A percentile compares a stretch with the other conserved stretches of the same genome.
Conservation (phyloP, 805 yeast genomes). For the Kazachstania kunashirensis region DNA sequence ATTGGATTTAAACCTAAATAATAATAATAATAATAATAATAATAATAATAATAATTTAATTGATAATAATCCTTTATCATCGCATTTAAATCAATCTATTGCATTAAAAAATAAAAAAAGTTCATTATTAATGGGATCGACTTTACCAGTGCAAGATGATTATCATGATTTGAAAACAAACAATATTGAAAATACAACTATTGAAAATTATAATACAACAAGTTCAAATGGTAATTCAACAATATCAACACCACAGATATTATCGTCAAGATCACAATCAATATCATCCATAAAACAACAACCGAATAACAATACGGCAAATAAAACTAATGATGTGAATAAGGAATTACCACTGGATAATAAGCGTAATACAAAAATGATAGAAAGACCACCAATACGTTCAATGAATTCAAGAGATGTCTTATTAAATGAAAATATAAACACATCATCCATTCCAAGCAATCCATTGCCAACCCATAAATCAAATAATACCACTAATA, state of each 20-base stretch:
- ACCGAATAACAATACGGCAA: too few relatives aligned
- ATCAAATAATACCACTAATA: background rate
- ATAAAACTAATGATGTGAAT: constrained; percentile 2
- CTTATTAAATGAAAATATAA: constrained; percentile 6
- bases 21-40: background rate
- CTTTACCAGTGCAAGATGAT: background rate
- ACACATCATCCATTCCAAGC: background rate
- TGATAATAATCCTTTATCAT: constrained; percentile 24
- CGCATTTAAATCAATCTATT: constrained; percentile 18
- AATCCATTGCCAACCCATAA: background rate
- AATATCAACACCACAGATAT: background rate
- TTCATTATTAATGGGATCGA: constrained; percentile 23
- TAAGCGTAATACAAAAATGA: constrained; percentile 8
- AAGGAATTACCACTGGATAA: constrained; percentile 2
- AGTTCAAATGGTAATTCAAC: background rate
- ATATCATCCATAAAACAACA: background rate
- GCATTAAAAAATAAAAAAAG: constrained; percentile 32
- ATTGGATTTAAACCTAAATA: background rate
- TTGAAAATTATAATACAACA: background rate
- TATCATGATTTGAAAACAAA: background rate
- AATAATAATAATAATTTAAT: constrained; percentile 8
- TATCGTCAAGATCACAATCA: constrained; percentile 1
- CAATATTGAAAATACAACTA: background rate
- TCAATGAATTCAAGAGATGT: constrained; percentile 22
- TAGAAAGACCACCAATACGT: constrained; percentile 19